Evolutionary conservation across 495 filamentous ascomycete genomes (phyloP).

Genomic region (Rusavskia elegans): DNA sequence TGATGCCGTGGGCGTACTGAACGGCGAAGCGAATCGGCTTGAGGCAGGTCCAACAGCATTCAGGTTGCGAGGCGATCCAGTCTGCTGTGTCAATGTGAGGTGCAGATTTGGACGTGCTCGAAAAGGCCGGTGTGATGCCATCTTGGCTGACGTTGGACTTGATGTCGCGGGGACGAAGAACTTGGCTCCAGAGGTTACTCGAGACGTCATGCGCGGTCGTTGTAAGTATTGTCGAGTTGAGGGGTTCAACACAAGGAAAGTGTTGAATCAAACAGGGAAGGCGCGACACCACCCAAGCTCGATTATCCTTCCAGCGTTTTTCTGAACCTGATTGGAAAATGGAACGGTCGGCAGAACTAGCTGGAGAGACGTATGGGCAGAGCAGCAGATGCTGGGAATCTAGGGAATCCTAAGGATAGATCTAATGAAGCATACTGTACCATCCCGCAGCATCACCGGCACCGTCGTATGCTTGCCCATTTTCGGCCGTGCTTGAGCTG

Average conservation of each 20-base stretch:
- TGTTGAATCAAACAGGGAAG: too few species aligned
- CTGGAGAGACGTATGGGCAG: background rate
- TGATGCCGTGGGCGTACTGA: constrained; percentile 6
- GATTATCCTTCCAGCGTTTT: too few species aligned
- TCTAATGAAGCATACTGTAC: background rate
- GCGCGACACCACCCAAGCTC: too few species aligned
- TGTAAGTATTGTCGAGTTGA: too few species aligned
- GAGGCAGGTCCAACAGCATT: constrained; percentile 2
- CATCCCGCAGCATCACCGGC: background rate
- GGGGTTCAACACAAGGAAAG: too few species aligned
- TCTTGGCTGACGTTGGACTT: background rate
- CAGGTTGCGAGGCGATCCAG: constrained; percentile 11
- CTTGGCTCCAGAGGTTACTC: too few species aligned
- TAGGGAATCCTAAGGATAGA: background rate
- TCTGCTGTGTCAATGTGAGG: constrained; percentile 9
- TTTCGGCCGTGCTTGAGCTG: background rate
- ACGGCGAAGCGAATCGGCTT: constrained; percentile 7
- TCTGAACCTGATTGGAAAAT: background rate
- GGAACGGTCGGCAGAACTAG: background rate
- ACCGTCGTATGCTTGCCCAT: background rate
- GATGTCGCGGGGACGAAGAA: background rate
- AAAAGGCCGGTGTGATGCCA: constrained; percentile 12
- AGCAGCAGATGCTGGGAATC: background rate
- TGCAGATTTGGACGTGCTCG: constrained; percentile 14
- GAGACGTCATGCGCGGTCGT: too few species aligned